Percentiles rank a stretch among this genome's conserved stretches.
These are phyloP conservation scores for Annulohypoxylon truncatum DNA, from an alignment of 2,329 filamentous ascomycete species.

Conservation along the genomic window DNA sequence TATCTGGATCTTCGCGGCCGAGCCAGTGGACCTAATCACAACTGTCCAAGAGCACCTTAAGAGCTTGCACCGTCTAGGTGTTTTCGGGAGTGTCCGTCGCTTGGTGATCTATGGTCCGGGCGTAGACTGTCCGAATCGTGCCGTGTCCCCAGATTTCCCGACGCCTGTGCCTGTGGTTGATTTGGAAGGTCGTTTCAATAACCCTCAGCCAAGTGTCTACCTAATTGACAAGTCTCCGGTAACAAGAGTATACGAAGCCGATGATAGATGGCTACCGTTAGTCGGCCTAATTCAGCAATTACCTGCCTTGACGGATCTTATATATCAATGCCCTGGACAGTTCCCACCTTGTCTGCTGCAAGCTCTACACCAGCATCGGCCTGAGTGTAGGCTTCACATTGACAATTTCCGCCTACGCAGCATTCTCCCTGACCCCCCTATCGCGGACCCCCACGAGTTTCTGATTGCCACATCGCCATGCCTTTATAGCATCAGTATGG, in stretches of 20 bases:
- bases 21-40: not conserved
- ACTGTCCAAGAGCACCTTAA: not conserved
- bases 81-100: constrained; percentile 10
- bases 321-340: constrained; percentile 5
- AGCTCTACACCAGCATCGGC: constrained; percentile 5
- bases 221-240: not conserved
- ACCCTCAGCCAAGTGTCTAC: not conserved
- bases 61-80: not conserved
- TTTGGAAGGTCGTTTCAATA: not conserved
- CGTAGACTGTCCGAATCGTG: not conserved
- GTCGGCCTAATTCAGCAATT: constrained; percentile 7
- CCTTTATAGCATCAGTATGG: constrained; percentile 17
- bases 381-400: constrained; percentile 19
- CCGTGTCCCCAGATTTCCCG: no score
- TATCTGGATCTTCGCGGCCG: constrained; percentile 9
- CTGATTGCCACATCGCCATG: constrained; percentile 16
- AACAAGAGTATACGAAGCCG: not conserved
- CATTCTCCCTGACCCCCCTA: not conserved
- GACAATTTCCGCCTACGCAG: constrained; percentile 8
- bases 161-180: not conserved
- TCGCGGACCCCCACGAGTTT: constrained; percentile 1
- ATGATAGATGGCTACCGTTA: constrained; percentile 11
- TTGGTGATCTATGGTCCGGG: constrained; percentile 10
- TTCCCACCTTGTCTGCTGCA: constrained; percentile 11
- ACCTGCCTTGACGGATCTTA: constrained; percentile 3